A percentile compares a stretch with the other conserved stretches of the same genome.
Conservation (phyloP, 495 filamentous ascomycete species). For the Xylaria scruposa region DNA sequence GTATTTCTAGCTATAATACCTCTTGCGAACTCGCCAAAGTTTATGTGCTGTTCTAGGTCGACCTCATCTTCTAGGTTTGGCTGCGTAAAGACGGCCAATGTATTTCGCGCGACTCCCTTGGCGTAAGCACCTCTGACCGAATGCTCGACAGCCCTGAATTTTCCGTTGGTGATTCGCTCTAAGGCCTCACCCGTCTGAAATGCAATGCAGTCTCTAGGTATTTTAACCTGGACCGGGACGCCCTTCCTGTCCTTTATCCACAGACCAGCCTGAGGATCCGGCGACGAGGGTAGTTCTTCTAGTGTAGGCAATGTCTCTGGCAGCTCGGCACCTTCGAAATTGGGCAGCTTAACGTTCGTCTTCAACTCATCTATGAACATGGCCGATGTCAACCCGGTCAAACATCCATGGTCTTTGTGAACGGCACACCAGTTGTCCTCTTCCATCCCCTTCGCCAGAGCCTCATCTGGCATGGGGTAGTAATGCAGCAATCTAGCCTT, state of each 20-base stretch:
- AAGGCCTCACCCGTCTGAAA: constrained; percentile 96
- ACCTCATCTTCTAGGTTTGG: constrained; percentile 91
- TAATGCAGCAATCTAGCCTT: constrained; percentile 96
- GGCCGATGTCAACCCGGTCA: constrained; percentile 91
- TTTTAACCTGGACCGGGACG: constrained; percentile 80
- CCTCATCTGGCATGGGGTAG: constrained; percentile 66
- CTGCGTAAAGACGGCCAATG: constrained; percentile 96
- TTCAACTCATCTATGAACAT: constrained; percentile 90
- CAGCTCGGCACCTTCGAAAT: constrained; percentile 37
- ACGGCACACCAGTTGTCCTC: constrained; percentile 97
- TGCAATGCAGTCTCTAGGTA: constrained; percentile 87
- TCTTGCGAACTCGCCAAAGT: constrained; percentile 88
- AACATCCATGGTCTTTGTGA: constrained; percentile 90
- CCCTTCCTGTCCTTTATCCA: constrained; percentile 90
- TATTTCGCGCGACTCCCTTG: constrained; percentile 80
- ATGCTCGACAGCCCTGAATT: constrained; percentile 94
- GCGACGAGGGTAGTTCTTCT: constrained; percentile 71
- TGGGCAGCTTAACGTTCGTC: constrained; percentile 49
- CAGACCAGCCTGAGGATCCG: constrained; percentile 83
- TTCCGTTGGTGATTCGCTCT: constrained; percentile 84
- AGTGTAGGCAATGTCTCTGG: constrained; percentile 56
- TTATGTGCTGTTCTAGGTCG: constrained; percentile 69
- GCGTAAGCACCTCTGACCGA: constrained; percentile 77
- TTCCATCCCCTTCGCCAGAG: constrained; percentile 44
- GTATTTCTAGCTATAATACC: constrained; percentile 84